phyloP scores from a whole-genome alignment of 257 asterid species.

The Mentha longifolia region DNA sequence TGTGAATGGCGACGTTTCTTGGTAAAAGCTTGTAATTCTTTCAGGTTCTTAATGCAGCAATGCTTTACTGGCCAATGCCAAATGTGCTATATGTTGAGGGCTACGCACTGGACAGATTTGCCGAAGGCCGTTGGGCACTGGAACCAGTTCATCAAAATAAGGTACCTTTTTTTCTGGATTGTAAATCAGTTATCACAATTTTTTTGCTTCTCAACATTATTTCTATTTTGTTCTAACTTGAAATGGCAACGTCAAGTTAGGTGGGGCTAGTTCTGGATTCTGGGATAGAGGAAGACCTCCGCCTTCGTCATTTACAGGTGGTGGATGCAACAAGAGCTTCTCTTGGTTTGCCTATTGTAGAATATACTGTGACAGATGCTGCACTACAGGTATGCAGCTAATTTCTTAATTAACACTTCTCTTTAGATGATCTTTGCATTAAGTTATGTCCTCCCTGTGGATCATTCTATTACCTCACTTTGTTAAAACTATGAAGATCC shows the following conservation, averaged over 20 bases:
- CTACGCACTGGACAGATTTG: constrained; percentile 88
- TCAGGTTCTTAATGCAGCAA: constrained; percentile 99
- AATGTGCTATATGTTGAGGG: constrained; percentile 92
- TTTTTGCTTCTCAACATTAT: constrained; percentile 12
- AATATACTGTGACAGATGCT: constrained; percentile 75
- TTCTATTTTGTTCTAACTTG: constrained; percentile 18
- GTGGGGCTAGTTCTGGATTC: constrained; percentile 89
- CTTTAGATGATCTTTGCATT: not conserved
- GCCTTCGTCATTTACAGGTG: constrained; percentile 82
- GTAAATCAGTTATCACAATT: constrained; percentile 4
- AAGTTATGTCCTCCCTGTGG: constrained; percentile 1
- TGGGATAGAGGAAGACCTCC: constrained; percentile 89
- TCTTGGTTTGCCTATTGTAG: constrained; percentile 82
- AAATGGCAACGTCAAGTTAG: constrained; percentile 43
- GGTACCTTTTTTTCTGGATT: constrained; percentile 44
- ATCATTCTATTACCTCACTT: not conserved
- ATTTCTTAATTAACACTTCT: constrained; percentile 9
- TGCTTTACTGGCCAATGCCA: constrained; percentile 96
- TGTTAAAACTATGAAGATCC: not conserved
- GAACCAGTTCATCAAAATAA: constrained; percentile 89
- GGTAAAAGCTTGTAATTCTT: constrained; percentile 42
- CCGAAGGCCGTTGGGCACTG: constrained; percentile 88
- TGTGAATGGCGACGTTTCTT: constrained; percentile 23
- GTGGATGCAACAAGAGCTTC: constrained; percentile 96
- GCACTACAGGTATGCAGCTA: constrained; percentile 65